Evolutionary conservation across 2,329 filamentous ascomycete genomes (phyloP).

Genomic region (Diaporthe longicolla): DNA sequence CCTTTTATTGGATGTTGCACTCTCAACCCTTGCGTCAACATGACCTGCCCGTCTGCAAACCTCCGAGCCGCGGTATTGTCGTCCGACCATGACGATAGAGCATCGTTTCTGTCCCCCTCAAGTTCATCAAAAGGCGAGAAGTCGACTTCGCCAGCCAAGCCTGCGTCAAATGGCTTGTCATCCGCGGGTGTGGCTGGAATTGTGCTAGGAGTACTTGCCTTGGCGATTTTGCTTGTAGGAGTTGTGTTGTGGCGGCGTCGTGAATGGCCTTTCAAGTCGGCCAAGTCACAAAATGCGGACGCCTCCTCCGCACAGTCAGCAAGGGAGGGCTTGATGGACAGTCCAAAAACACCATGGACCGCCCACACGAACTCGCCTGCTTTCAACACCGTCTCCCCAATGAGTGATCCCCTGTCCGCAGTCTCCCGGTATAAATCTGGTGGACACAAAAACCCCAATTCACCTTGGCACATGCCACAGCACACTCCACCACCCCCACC

Average conservation of each 20-base stretch:
- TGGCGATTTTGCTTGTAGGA: slow-evolving; percentile 33
- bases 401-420: neutral
- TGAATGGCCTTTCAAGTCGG: neutral
- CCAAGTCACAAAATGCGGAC: neutral
- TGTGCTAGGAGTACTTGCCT: slow-evolving; percentile 19
- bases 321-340: neutral
- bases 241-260: slow-evolving; percentile 18
- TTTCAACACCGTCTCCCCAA: neutral
- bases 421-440: neutral
- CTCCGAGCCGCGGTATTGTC: slow-evolving; percentile 48
- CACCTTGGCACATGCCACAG: neutral
- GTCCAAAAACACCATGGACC: neutral
- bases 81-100: slow-evolving; percentile 39
- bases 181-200: slow-evolving; percentile 42
- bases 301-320: neutral
- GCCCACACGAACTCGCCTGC: neutral
- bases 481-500: neutral
- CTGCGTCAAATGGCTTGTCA: slow-evolving; percentile 24
- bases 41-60: slow-evolving; percentile 46
- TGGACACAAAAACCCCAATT: neutral
- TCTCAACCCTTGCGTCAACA: slow-evolving; percentile 50
- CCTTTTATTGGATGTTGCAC: slow-evolving; percentile 58
- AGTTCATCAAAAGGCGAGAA: neutral
- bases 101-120: slow-evolving; percentile 42
- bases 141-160: neutral